These are phyloP conservation scores for Spergularia azorica DNA, from an alignment of 179 eudicot genomes.

Conservation along the genomic window DNA sequence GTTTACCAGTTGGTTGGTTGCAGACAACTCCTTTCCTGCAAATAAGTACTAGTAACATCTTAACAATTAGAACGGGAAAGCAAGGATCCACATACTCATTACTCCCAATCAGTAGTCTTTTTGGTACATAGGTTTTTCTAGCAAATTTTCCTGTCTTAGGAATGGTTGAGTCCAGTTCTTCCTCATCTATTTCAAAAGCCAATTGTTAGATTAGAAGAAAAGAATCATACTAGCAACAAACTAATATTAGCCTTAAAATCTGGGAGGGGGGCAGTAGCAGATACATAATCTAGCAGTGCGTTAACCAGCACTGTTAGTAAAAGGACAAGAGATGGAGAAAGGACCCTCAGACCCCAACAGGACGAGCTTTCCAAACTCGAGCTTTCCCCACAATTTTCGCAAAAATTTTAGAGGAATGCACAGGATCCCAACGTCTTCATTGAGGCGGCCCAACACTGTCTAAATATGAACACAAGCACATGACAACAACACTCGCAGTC, in stretches of 20 bases:
- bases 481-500: not conserved
- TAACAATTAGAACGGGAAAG: not conserved
- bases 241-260: not conserved
- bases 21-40: conserved; percentile 10
- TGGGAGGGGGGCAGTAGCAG: not conserved
- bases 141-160: conserved; percentile 39
- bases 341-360: not conserved
- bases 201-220: conserved; percentile 15
- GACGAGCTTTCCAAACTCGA: not conserved
- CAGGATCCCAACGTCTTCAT: not conserved
- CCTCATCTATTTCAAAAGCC: conserved; percentile 51
- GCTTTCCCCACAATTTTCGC: too few species aligned
- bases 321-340: not conserved
- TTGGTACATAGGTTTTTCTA: conserved; percentile 68
- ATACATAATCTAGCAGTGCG: not conserved
- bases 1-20: not conserved
- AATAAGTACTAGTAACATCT: not conserved
- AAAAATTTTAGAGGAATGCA: not conserved
- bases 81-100: conserved; percentile 68
- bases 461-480: not conserved
- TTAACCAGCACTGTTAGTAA: not conserved
- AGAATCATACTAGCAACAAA: not conserved
- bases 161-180: conserved; percentile 40
- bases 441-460: not conserved
- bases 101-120: conserved; percentile 78